Percentiles rank a stretch among this genome's conserved stretches.
These are phyloP conservation scores for Thielaviopsis populi DNA, from an alignment of 2,329 filamentous ascomycete genomes.

Conservation along the genomic window DNA sequence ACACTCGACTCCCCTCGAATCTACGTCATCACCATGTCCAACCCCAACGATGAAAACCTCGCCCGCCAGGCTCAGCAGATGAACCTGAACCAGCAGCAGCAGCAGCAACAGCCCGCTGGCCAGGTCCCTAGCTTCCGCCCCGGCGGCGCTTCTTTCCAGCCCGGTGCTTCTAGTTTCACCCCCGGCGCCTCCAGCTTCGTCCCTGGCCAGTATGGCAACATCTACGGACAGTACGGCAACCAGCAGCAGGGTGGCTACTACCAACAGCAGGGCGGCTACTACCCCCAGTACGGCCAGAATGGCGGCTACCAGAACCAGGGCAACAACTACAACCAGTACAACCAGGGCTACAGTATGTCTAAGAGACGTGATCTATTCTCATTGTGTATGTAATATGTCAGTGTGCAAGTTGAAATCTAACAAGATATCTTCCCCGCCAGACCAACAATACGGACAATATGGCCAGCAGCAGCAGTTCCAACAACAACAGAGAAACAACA, in stretches of 20 bases:
- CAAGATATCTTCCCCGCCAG: conserved; percentile 2
- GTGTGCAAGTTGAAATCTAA: neutral
- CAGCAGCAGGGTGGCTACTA: conserved; percentile 35
- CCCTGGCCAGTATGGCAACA: conserved; percentile 48
- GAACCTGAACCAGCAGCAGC: conserved; percentile 60
- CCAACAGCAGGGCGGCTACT: conserved; percentile 34
- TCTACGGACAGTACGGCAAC: conserved; percentile 42
- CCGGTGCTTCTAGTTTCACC: conserved; percentile 55
- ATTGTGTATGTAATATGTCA: neutral
- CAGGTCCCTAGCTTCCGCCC: conserved; percentile 34
- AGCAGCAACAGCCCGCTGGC: conserved; percentile 34
- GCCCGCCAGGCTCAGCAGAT: conserved; percentile 65
- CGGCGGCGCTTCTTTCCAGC: conserved; percentile 40
- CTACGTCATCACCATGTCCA: conserved; percentile 49
- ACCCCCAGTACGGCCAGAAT: conserved; percentile 13
- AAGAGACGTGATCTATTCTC: neutral
- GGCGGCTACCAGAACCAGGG: conserved; percentile 28
- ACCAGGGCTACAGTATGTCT: conserved; percentile 30
- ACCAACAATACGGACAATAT: conserved; percentile 26
- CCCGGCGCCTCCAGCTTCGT: conserved; percentile 57
- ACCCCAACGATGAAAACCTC: conserved; percentile 92
- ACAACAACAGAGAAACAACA: conserved; percentile 31
- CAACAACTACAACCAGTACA: conserved; percentile 34
- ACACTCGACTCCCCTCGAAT: neutral
- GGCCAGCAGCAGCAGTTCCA: conserved; percentile 36